Base-by-base conservation (phyloP, 2,329 filamentous ascomycete species). In the Magnaporthiopsis poae region DNA sequence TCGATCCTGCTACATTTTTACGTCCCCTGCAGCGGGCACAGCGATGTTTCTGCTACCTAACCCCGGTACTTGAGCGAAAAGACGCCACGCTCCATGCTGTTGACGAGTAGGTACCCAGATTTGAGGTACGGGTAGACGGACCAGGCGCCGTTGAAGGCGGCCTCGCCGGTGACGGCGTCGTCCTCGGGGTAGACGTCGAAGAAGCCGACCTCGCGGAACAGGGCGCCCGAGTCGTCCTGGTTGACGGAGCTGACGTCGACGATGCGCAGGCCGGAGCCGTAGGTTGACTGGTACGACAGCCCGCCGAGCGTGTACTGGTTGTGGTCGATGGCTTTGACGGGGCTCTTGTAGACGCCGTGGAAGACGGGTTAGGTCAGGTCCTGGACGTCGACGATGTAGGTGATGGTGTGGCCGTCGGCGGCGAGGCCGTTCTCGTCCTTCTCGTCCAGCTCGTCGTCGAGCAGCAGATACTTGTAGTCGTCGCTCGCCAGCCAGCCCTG, bases 381-480 rank as follows among this genome's bases (percentile, higher is more conserved):
- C 27, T 72, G 71, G 68, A 82, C 80, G 71, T 82, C 78, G 75
- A 79, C 82, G 72, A 83, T 80, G 72, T 82, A 83, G 0, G 80
- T 80, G 52, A 80, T 78, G 3, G 81, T 78, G 69, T 76, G 79
- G 0, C 78, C 77, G 56, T 81, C 76, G 2, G 64, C 35, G 33
- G 59, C 64, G 3, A n/a, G 12, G 21, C 63, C 56, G 21, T 27
- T 35, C 21, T n/a, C 56, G 21, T 60, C 1, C 31, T 60, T 12
- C 73, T 85, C 83, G 71, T 85, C 82, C 27, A 80, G 76, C 72
- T 84, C 82, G 70, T 84, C 82, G 70, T 84, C 82, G 13, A 81
- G 70, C 63, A 84, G 74, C 25, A 84, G 77, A 62, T 74, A 74
- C 70, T 80, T 80, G 60, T 78, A 74, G 74, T 74, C 79, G 11